Conservation (phyloP, 2,329 filamentous ascomycete genomes). For the Xylariales sp. region DNA sequence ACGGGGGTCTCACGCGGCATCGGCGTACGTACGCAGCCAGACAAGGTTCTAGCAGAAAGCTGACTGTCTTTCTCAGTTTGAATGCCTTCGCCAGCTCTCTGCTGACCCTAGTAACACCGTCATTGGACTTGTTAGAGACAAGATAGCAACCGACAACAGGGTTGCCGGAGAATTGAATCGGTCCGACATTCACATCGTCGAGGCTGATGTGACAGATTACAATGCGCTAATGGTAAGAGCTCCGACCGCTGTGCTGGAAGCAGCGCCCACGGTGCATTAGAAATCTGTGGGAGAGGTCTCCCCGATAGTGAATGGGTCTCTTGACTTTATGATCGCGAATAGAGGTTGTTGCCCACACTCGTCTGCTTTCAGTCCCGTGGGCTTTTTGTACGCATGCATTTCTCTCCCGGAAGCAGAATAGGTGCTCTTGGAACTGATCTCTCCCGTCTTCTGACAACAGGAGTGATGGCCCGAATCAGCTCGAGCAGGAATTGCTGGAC, state of each 20-base stretch:
- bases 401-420: not conserved
- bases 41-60: not conserved
- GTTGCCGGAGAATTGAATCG: constrained; percentile 32
- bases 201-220: constrained; percentile 39
- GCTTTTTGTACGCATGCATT: constrained; percentile 28
- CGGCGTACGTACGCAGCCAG: constrained; percentile 14
- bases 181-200: constrained; percentile 40
- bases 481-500: constrained; percentile 9
- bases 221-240: constrained; percentile 31
- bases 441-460: not conserved
- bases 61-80: constrained; percentile 34
- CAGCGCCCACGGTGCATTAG: constrained; percentile 9
- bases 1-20: constrained; percentile 16
- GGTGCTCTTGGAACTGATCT: not conserved
- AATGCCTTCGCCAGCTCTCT: constrained; percentile 41
- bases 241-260: no score
- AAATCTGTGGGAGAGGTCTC: constrained; percentile 21
- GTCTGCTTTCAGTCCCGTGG: constrained; percentile 27
- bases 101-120: constrained; percentile 36
- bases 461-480: constrained; percentile 6
- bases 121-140: constrained; percentile 44
- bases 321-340: constrained; percentile 52
- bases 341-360: constrained; percentile 32
- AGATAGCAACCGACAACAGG: constrained; percentile 36
- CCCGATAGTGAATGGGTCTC: constrained; percentile 29